Evolutionary conservation across 2,329 filamentous ascomycete species (phyloP), one percentile per base, ranked within the genome.

Genomic region (Colletotrichum plurivorum): DNA sequence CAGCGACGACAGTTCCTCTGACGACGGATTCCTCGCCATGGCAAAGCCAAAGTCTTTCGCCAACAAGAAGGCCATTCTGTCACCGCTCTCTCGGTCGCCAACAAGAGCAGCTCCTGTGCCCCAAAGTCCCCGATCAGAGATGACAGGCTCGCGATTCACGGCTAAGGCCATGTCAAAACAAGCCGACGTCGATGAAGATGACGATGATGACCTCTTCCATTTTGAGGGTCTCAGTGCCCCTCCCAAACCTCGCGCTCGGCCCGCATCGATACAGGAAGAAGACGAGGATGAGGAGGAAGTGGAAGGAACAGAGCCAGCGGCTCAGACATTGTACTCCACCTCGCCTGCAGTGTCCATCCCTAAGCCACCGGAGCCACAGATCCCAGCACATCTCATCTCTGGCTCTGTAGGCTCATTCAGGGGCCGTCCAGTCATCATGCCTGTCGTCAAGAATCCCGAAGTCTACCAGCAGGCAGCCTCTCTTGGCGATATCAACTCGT

Each of bases 401-500:
- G 81, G 81, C 18, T 85, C 84, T 7, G 75, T 86, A 15, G 86
- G 86, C 3, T 88, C 86, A n/a, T 88, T 87, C 72, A 87, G 84
- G 73, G 87, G 87, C 51, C 82, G 82, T 20, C 82, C 86, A 15
- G 84, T 89, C 55, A 80, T 82, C 43, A 86, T 88, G 78, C 83
- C 84, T 2, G 80, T 88, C 15, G 82, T 89, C 53, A 82, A 81
- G 55, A 82, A 85, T 56, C 81, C 84, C 9, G 82, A 85, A 22
- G 62, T 89, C 1, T 83, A 86, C 65, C 84, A 83, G 25, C 79
- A 81, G 71, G 85, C 85, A 2, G 83, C 81, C 12, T 82, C 83
- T 12, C 76, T 87, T 58, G 85, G 85, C 45, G 80, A 84, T 18
- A 77, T 88, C 54, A 82, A 80, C 69, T 83, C 81, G 22, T 88